Evolutionary conservation across 2,329 filamentous ascomycete species (phyloP).

Genomic region (Aspergillus ruber): DNA sequence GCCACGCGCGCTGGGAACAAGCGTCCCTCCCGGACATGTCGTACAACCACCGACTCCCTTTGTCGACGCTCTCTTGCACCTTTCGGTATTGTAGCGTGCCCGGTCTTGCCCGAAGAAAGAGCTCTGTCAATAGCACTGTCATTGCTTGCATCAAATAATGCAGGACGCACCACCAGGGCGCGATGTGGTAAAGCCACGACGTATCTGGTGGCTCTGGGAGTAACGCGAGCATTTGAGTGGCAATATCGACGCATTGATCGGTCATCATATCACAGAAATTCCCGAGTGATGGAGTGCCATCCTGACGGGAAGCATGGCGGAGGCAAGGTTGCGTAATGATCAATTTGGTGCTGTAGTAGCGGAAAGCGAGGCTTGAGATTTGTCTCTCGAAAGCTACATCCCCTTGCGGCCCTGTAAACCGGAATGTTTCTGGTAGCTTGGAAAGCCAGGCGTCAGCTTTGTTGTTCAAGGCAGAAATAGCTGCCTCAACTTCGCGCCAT

Average conservation of each 20-base stretch:
- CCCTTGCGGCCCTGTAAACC: conserved; percentile 23
- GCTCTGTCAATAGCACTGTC: conserved; percentile 30
- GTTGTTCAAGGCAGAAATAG: conserved; percentile 28
- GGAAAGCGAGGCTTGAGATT: conserved; percentile 32
- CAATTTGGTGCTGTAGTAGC: conserved; percentile 39
- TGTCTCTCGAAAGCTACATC: conserved; percentile 23
- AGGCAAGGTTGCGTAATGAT: conserved; percentile 40
- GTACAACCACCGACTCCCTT: conserved; percentile 31
- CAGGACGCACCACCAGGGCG: conserved; percentile 37
- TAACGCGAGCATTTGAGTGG: conserved; percentile 27
- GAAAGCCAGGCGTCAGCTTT: conserved; percentile 34
- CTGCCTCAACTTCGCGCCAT: conserved; percentile 31
- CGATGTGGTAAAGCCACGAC: conserved; percentile 22
- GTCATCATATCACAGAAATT: conserved; percentile 30
- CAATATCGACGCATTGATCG: conserved; percentile 29
- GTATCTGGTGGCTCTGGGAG: conserved; percentile 30
- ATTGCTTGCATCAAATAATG: conserved; percentile 37
- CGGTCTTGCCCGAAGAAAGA: conserved; percentile 26
- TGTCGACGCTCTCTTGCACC: conserved; percentile 25
- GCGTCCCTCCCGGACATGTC: conserved; percentile 29
- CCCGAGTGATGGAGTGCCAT: conserved; percentile 18
- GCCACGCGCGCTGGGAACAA: conserved; percentile 29
- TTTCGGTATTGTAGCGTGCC: conserved; percentile 22
- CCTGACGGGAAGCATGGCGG: conserved; percentile 28
- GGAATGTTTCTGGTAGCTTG: conserved; percentile 31